A percentile compares a stretch with the other conserved stretches of the same genome.
Evolutionary conservation across 257 asterid species (phyloP).

Genomic region (Rubia yunnanensis): DNA sequence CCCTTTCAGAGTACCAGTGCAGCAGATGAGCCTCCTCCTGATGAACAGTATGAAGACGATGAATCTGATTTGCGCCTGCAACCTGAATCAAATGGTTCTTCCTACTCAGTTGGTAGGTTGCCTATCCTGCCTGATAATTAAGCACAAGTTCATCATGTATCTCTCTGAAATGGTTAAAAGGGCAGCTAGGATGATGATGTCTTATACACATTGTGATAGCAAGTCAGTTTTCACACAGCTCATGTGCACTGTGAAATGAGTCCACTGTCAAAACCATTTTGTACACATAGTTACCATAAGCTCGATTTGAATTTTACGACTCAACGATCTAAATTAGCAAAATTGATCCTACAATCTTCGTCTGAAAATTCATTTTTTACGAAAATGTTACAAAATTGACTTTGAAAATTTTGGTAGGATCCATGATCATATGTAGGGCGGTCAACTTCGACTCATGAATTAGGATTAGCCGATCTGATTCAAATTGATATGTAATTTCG

Average conservation of each 20-base stretch:
- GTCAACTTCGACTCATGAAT: too few species aligned
- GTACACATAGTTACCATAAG: background rate
- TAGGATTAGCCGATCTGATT: too few species aligned
- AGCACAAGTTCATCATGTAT: background rate
- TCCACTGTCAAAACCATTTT: background rate
- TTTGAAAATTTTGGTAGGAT: too few species aligned
- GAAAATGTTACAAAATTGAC: too few species aligned
- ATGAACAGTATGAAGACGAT: conserved; percentile 24
- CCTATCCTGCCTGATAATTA: conserved; percentile 63
- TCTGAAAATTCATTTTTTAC: too few species aligned
- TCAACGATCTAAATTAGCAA: too few species aligned
- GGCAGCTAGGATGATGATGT: background rate
- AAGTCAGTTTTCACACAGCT: background rate
- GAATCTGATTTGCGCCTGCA: conserved; percentile 20
- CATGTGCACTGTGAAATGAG: background rate
- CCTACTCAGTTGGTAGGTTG: conserved; percentile 39
- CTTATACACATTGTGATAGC: background rate
- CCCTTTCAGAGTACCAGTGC: conserved; percentile 34
- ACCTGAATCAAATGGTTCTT: conserved; percentile 49
- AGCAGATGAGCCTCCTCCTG: conserved; percentile 27
- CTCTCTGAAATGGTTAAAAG: background rate
- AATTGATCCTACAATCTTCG: too few species aligned
- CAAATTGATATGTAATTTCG: too few species aligned
- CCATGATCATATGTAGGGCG: too few species aligned
- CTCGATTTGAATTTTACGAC: too few species aligned